These are phyloP conservation scores for Kitagawia praeruptora DNA, from an alignment of 129 eudicot species.

Conservation along the genomic window DNA sequence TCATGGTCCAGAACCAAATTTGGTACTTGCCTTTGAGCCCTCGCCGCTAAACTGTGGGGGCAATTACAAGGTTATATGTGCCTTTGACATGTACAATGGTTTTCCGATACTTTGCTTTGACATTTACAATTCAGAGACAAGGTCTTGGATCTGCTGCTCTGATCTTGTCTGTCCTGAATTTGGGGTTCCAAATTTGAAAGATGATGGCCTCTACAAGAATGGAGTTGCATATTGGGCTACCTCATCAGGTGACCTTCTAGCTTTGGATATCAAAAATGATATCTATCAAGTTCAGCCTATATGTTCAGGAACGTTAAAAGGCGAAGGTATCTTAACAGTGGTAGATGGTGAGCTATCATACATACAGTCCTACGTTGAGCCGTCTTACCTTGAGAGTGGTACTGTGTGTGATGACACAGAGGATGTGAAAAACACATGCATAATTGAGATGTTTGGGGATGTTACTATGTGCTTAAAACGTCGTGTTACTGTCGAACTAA, in stretches of 20 bases:
- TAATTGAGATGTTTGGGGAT: constrained; percentile 28
- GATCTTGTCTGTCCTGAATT: constrained; percentile 21
- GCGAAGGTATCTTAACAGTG: constrained; percentile 23
- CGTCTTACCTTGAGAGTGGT: neutral
- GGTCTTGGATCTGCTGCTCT: constrained; percentile 29
- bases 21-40: constrained; percentile 53
- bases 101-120: constrained; percentile 28
- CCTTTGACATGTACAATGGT: constrained; percentile 17
- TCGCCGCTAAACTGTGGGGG: constrained; percentile 50
- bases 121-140: constrained; percentile 41
- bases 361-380: constrained; percentile 6
- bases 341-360: constrained; percentile 33
- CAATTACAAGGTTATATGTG: constrained; percentile 47
- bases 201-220: constrained; percentile 29
- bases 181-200: constrained; percentile 3
- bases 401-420: neutral
- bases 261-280: constrained; percentile 32
- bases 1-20: constrained; percentile 48
- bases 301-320: constrained; percentile 2
- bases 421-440: neutral
- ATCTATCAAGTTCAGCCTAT: constrained; percentile 23
- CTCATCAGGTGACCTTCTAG: constrained; percentile 22
- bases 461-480: constrained; percentile 18
- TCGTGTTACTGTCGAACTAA: constrained; percentile 5
- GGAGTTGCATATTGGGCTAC: constrained; percentile 50